Conservation (phyloP, 768 basidiomycete genomes). For the Podaxis sp. region DNA sequence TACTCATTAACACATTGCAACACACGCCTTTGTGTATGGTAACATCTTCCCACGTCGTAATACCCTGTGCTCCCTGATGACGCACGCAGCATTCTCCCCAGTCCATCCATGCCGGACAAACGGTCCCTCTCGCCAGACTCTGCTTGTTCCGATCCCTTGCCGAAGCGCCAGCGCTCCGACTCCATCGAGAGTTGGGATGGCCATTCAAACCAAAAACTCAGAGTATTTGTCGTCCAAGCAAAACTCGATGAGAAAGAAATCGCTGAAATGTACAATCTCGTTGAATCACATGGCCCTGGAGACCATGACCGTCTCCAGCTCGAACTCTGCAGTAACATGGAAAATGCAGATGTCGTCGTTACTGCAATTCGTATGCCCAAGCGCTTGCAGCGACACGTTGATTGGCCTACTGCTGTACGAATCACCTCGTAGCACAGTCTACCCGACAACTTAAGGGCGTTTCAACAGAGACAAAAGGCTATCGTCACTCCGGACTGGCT, state of each 20-base stretch:
- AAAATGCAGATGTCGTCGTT: conserved; percentile 63
- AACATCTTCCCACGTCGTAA: conserved; percentile 31
- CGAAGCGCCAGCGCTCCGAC: conserved; percentile 14
- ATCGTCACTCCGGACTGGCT: conserved; percentile 78
- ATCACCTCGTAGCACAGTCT: conserved; percentile 6
- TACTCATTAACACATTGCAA: conserved; percentile 12
- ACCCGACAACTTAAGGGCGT: neutral
- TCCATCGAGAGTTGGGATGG: conserved; percentile 13
- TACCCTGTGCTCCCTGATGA: neutral
- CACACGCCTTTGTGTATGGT: conserved; percentile 17
- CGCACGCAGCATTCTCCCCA: neutral
- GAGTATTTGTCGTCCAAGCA: conserved; percentile 37
- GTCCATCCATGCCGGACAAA: conserved; percentile 10
- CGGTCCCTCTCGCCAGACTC: neutral
- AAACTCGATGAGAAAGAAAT: conserved; percentile 35
- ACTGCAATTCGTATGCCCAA: conserved; percentile 66
- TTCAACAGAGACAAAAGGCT: conserved; percentile 56
- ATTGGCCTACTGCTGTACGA: conserved; percentile 67
- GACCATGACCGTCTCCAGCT: conserved; percentile 18
- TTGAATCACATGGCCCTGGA: conserved; percentile 27
- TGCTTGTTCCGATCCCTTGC: neutral
- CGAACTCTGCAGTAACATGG: conserved; percentile 37
- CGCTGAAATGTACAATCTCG: conserved; percentile 34
- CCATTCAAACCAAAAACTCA: conserved; percentile 12
- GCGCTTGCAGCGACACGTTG: conserved; percentile 68